Evolutionary conservation across 129 eudicot species (phyloP).

Genomic region (Heracleum sosnowskyi): DNA sequence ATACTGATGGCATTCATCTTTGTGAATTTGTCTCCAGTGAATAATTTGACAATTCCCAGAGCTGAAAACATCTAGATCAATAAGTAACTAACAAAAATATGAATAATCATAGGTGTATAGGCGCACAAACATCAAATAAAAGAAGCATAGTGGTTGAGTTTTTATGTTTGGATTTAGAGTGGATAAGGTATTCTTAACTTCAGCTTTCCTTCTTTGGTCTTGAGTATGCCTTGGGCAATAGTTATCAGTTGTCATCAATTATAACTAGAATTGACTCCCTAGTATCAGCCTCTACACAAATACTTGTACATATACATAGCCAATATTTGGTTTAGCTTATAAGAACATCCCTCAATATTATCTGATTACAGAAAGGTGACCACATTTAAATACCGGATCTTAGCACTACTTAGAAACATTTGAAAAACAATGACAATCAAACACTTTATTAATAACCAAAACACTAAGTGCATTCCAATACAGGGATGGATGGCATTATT

Average conservation of each 20-base stretch:
- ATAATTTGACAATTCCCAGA: conserved; percentile 86
- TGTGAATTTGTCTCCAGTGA: conserved; percentile 98
- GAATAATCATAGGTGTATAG: background rate
- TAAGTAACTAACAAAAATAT: background rate
- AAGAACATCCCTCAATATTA: background rate
- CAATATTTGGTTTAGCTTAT: background rate
- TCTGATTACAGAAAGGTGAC: background rate
- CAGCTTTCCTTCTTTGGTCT: background rate
- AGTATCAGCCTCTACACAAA: background rate
- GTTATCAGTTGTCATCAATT: background rate
- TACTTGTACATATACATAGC: too few species aligned
- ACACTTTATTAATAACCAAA: background rate
- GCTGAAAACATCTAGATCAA: conserved; percentile 34
- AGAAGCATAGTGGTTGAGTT: background rate
- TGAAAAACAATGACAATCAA: background rate
- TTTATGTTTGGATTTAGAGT: background rate
- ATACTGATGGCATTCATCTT: conserved; percentile 66
- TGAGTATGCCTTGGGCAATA: background rate
- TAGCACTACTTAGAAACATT: background rate
- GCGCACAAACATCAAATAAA: background rate
- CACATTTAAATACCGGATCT: background rate
- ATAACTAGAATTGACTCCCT: background rate
- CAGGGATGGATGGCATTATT: background rate
- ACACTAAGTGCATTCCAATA: background rate
- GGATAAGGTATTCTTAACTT: background rate